Evolutionary conservation across 2,329 filamentous ascomycete genomes (phyloP), one percentile per base, ranked within the genome.

Genomic region (Mycosphaerella sp.): DNA sequence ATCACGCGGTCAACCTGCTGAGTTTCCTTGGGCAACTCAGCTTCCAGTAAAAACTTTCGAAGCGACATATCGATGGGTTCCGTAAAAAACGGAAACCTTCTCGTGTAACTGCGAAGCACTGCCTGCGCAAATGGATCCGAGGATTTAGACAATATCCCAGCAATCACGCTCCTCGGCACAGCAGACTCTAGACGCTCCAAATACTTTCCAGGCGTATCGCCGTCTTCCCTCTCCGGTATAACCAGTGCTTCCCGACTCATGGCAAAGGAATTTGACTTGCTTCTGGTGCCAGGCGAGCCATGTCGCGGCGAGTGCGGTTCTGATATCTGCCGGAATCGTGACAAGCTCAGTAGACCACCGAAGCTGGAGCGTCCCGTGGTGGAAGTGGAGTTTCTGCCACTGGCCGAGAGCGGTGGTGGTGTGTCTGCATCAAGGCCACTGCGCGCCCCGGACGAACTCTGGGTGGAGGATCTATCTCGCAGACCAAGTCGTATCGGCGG

Each of bases 31-130:
- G 93, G 93, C 28, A 98, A 72, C 68, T 97, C 91, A 2, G 93
- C 89, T 66, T 96, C 90, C 87, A 97, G 95, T 49, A 98, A 77
- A 43, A 98, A 78, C 68, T 97, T 97, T 34, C 93, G 84, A 57
- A 97, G 84, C 1, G 91, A 87, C 89, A 98, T 97, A 67, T 98
- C 93, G 75, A 98, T 91, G 0, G 93, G 93, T 62, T 97, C 91
- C 25, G 89, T 90, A 63, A 96, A 97, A 71, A 97, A 97, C 46
- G 85, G 83, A 69, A 97, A 97, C 16, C 86, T 86, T 47, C 91
- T 83, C 86, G 97, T 97, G 65, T 95, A 97, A 65, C 91, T 96
- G 54, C 91, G 82, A 50, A 98, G 71, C 2, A 95, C 89, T 1
- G 87, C 82, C 53, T 84, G 81, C 41, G 84, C 87, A 67, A 97